Base-by-base conservation (phyloP, 2,329 filamentous ascomycete species). In the Colletotrichum euphorbiae region DNA sequence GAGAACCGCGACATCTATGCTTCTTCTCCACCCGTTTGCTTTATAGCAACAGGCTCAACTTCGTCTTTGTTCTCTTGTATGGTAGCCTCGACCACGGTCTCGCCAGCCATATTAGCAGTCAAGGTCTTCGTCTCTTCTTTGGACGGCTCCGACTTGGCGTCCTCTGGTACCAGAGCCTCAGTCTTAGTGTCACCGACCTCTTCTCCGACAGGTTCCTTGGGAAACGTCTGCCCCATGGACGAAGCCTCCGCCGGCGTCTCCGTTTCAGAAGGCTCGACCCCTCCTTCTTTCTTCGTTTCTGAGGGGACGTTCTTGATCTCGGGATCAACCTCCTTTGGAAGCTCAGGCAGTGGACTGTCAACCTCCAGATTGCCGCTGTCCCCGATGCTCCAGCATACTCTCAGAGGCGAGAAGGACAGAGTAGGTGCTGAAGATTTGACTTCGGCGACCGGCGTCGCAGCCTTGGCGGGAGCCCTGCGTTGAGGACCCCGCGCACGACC, bases 401-500 rank as follows among this genome's bases (percentile, higher is more conserved):
- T 78, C 1, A 85, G 80, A 28, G 78, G 74, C 0, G 82, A 84
- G 68, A 89, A 83, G 17, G 78, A 80, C 50, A 89, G 75, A 3
- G 77, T 75, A n/a, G 80, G 77, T 12, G 75, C 73, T n/a, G 75
- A 51, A 3, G 74, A 63, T 52, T 73, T 72, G 21, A 70, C 64
- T 71, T 62, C 75, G 7, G 69, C 75, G 40, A 74, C 77, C 36
- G 77, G 82, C 2, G 78, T 80, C 24, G 83, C 77, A 69, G 80
- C 81, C 79, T 81, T 86, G 11, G 85, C 70, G 33, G 89, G 87
- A 24, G 91, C 89, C 75, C 94, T 87, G 72, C 94, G 88, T 72
- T 93, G 90, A 15, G 96, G 96, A 11, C 96, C 96, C 71, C 93
- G 90, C 21, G 96, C 96, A 72, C 96, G 88, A 24, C 94, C 90